phyloP scores from a whole-genome alignment of 2,329 filamentous ascomycete genomes.

The Monosporascus sp. region DNA sequence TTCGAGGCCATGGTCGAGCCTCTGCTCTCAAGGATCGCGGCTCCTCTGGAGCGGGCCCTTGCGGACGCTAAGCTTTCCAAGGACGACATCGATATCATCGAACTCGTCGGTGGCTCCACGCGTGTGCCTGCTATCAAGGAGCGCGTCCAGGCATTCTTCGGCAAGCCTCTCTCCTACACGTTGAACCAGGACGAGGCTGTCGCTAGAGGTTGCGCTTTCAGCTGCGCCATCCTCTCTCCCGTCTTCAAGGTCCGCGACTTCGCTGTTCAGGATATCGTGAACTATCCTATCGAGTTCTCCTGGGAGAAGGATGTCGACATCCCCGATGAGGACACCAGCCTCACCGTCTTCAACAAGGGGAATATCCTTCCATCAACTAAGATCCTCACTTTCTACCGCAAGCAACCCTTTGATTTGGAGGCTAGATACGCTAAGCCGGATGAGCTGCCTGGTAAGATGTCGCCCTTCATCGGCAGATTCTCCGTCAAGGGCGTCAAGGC shows the following conservation, averaged over 20 bases:
- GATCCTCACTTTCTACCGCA: constrained; percentile 98
- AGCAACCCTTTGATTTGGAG: constrained; percentile 94
- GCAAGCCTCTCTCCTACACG: constrained; percentile 89
- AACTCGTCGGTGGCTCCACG: constrained; percentile 91
- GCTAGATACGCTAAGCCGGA: constrained; percentile 89
- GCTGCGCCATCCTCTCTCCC: constrained; percentile 93
- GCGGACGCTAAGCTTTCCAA: constrained; percentile 86
- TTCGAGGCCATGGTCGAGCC: constrained; percentile 88
- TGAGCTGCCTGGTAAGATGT: constrained; percentile 78
- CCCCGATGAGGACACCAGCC: constrained; percentile 93
- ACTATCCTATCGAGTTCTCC: constrained; percentile 96
- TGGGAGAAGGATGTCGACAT: constrained; percentile 99
- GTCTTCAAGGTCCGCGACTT: constrained; percentile 99
- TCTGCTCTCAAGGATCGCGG: constrained; percentile 66
- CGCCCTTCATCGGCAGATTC: constrained; percentile 95
- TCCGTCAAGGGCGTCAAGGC: constrained; percentile 97
- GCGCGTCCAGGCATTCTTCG: constrained; percentile 83
- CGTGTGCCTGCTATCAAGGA: constrained; percentile 93
- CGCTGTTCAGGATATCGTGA: constrained; percentile 92
- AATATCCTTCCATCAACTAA: constrained; percentile 97
- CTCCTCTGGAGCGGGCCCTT: constrained; percentile 83
- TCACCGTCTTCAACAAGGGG: constrained; percentile 96
- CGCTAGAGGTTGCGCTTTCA: constrained; percentile 92
- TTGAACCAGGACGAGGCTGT: constrained; percentile 98
- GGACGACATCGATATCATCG: constrained; percentile 89